Evolutionary conservation across 345 rosid species (phyloP).

Genomic region (Sisymbrium irio): DNA sequence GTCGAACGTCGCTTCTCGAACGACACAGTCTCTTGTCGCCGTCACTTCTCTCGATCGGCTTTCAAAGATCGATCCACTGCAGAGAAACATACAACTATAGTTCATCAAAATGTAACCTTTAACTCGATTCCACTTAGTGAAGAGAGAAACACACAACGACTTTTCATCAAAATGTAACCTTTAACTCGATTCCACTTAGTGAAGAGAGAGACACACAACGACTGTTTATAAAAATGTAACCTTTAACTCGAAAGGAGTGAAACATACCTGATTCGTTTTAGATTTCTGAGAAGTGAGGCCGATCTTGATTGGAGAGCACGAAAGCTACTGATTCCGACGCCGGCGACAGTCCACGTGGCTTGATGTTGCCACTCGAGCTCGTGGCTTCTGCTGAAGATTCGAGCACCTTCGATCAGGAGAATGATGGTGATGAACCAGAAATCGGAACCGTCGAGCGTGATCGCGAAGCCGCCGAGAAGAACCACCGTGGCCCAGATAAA

Average conservation of each 20-base stretch:
- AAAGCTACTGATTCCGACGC: slow-evolving; percentile 72
- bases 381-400: slow-evolving; percentile 86
- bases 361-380: slow-evolving; percentile 96
- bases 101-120: background rate
- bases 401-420: slow-evolving; percentile 74
- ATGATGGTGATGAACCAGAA: slow-evolving; percentile 88
- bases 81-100: background rate
- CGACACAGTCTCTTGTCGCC: slow-evolving; percentile 17
- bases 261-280: slow-evolving; percentile 36
- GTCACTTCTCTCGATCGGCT: slow-evolving; percentile 32
- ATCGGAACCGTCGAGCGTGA: slow-evolving; percentile 76
- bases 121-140: too few species aligned
- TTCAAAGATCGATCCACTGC: slow-evolving; percentile 12
- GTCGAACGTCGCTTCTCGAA: slow-evolving; percentile 19
- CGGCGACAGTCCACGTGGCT: slow-evolving; percentile 78
- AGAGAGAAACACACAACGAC: background rate
- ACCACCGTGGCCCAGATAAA: slow-evolving; percentile 98
- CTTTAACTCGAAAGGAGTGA: too few species aligned
- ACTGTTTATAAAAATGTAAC: background rate
- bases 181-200: too few species aligned
- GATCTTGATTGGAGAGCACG: slow-evolving; percentile 62
- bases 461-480: slow-evolving; percentile 90
- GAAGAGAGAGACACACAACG: background rate
- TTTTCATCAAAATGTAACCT: background rate
- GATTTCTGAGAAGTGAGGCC: slow-evolving; percentile 28